Percentiles rank a stretch among this genome's conserved stretches.
phyloP scores from a whole-genome alignment of 176 grass and related monocot species.

The Puccinellia tenuiflora region DNA sequence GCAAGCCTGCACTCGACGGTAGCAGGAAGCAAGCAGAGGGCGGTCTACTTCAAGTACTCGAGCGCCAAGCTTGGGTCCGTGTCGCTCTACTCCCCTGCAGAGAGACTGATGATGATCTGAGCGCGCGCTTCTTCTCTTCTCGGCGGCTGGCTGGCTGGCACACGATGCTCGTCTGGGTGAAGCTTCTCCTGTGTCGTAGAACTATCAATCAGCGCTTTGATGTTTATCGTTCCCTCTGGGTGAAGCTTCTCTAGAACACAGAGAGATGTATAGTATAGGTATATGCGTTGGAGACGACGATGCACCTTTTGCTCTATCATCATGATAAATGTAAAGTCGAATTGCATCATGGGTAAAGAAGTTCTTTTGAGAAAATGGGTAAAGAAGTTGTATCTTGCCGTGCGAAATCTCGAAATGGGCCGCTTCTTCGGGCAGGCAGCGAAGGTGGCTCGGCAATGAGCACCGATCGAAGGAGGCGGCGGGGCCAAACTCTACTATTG shows the following conservation, averaged over 20 bases:
- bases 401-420: background rate
- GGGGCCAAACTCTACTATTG: background rate
- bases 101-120: conserved; percentile 6
- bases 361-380: too few species aligned
- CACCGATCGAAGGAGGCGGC: background rate
- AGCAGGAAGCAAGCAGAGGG: conserved; percentile 34
- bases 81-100: conserved; percentile 21
- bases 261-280: background rate
- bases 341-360: too few species aligned
- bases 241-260: background rate
- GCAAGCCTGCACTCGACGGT: conserved; percentile 29
- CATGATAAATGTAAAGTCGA: background rate
- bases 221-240: background rate
- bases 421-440: background rate
- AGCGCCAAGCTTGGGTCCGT: conserved; percentile 32
- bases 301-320: background rate
- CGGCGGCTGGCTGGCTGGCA: too few species aligned
- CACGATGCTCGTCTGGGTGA: background rate
- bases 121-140: background rate
- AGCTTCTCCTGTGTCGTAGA: background rate
- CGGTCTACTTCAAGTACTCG: conserved; percentile 51
- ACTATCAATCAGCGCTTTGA: background rate
- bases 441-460: background rate
- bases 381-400: too few species aligned
- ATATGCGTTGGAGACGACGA: background rate